phyloP scores from a whole-genome alignment of 768 basidiomycete genomes.

The Tricholoma terreum region DNA sequence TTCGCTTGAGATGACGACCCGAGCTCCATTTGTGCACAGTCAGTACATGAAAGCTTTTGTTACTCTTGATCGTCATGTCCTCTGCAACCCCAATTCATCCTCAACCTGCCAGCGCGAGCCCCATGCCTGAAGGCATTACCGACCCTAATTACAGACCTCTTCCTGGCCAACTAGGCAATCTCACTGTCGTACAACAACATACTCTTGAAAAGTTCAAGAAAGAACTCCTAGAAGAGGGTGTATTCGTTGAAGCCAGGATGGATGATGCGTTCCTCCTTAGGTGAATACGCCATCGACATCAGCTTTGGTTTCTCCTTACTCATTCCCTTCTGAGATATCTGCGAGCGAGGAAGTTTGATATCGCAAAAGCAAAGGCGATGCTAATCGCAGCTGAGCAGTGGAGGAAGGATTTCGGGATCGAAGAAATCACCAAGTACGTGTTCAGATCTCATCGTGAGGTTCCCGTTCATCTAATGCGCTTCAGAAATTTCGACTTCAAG shows the following conservation, averaged over 20 bases:
- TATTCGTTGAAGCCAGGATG: constrained; percentile 62
- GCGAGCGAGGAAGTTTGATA: constrained; percentile 90
- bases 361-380: constrained; percentile 81
- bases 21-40: too few species aligned
- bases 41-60: too few species aligned
- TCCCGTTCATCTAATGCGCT: constrained; percentile 1
- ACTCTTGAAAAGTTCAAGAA: constrained; percentile 66
- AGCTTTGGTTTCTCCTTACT: constrained; percentile 4
- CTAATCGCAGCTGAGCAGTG: constrained; percentile 78
- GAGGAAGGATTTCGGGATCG: constrained; percentile 82
- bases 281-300: constrained; percentile 24
- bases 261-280: constrained; percentile 66
- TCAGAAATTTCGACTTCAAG: constrained; percentile 80
- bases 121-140: constrained; percentile 56
- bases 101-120: constrained; percentile 47
- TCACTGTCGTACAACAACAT: constrained; percentile 56
- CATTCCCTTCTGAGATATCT: constrained; percentile 55
- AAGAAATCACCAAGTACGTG: constrained; percentile 66
- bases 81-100: neutral
- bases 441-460: neutral
- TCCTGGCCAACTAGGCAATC: constrained; percentile 75
- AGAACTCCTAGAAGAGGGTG: constrained; percentile 57
- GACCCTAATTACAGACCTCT: constrained; percentile 62
- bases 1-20: too few species aligned
- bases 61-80: neutral